Evolutionary conservation across 2,329 filamentous ascomycete species (phyloP).

Genomic region (Colletotrichum australisinense): DNA sequence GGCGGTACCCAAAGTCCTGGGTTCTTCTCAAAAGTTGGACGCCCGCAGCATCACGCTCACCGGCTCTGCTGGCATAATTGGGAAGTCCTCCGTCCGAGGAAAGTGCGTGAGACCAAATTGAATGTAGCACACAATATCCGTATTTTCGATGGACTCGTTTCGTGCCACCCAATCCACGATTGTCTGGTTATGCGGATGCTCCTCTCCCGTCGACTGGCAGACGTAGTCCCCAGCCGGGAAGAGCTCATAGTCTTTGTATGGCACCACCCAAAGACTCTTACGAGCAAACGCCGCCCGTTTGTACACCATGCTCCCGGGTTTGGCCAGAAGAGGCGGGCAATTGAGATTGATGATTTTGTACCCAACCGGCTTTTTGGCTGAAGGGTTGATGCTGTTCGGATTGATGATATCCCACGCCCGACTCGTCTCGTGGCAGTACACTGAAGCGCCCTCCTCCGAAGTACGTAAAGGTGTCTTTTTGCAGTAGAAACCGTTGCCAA

Average conservation of each 20-base stretch:
- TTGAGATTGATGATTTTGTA: conserved; percentile 32
- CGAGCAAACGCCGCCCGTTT: conserved; percentile 20
- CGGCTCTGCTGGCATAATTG: conserved; percentile 69
- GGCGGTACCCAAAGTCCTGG: conserved; percentile 51
- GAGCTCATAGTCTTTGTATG: conserved; percentile 10
- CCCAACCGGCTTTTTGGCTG: conserved; percentile 52
- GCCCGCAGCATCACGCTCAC: conserved; percentile 61
- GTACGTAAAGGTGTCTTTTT: conserved; percentile 42
- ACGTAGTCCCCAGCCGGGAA: conserved; percentile 16
- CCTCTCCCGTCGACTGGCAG: conserved; percentile 2
- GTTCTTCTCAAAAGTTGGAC: conserved; percentile 63
- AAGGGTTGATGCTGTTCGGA: conserved; percentile 61
- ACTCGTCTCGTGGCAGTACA: conserved; percentile 37
- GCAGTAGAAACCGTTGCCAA: conserved; percentile 78
- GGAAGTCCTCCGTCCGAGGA: conserved; percentile 66
- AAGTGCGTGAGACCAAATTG: conserved; percentile 68
- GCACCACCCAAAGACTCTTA: conserved; percentile 12
- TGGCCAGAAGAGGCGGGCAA: conserved; percentile 14
- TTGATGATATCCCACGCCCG: conserved; percentile 51
- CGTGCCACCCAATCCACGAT: conserved; percentile 10
- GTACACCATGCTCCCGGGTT: conserved; percentile 16
- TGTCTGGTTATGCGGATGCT: conserved; percentile 61
- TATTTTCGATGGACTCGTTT: conserved; percentile 63
- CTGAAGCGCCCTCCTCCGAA: conserved; percentile 38
- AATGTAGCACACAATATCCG: conserved; percentile 66